A percentile compares a stretch with the other conserved stretches of the same genome.
These are phyloP conservation scores for Xylaria flabelliformis DNA, from an alignment of 495 filamentous ascomycete species.

Conservation along the genomic window DNA sequence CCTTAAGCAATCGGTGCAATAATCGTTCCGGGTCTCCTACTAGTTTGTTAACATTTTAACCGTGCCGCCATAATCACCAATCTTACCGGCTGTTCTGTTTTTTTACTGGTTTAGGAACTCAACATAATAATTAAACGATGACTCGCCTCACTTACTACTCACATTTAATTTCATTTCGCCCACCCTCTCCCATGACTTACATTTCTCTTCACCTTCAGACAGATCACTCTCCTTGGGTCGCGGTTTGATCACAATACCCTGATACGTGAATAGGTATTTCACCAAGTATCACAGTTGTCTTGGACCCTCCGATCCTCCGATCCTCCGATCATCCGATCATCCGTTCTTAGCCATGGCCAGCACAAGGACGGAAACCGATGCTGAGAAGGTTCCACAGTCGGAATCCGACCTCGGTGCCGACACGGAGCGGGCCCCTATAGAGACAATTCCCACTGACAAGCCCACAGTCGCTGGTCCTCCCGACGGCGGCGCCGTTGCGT, in stretches of 20 bases:
- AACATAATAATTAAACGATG: not conserved
- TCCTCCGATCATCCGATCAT: not conserved
- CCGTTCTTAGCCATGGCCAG: not conserved
- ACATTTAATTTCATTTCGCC: not conserved
- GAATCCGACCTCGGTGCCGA: not conserved
- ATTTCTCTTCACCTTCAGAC: not conserved
- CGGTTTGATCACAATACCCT: not conserved
- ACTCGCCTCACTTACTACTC: not conserved
- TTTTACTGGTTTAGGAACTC: not conserved
- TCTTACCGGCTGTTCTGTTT: not conserved
- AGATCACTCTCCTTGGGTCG: not conserved
- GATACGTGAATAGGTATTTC: not conserved
- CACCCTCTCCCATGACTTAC: not conserved
- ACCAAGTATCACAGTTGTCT: not conserved
- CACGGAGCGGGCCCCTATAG: not conserved
- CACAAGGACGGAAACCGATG: not conserved
- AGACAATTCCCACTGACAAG: not conserved
- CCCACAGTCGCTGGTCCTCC: slow-evolving; percentile 18
- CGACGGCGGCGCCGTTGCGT: slow-evolving; percentile 42
- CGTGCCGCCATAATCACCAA: not conserved
- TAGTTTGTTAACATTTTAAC: not conserved
- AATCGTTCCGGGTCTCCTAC: not conserved
- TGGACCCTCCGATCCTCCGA: not conserved
- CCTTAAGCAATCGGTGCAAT: not conserved
- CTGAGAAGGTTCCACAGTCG: not conserved